Evolutionary conservation across 768 basidiomycete species (phyloP).

Genomic region (Suillus clintonianus): DNA sequence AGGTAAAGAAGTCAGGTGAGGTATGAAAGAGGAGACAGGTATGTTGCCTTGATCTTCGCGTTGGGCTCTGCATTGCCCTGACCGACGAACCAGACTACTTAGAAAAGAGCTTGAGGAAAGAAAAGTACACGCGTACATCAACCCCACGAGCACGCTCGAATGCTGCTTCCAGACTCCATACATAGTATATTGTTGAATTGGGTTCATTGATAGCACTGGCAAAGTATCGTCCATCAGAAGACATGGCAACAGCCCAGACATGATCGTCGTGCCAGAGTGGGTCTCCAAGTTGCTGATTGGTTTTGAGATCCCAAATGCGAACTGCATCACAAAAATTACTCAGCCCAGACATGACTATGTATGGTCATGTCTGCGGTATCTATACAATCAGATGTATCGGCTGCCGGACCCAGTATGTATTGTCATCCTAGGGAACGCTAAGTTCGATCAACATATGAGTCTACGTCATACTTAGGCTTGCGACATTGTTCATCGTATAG

Average conservation of each 20-base stretch:
- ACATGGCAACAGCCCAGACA: conserved; percentile 74
- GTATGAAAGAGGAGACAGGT: not conserved
- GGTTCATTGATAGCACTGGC: conserved; percentile 67
- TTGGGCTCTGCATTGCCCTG: not conserved
- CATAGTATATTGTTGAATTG: conserved; percentile 70
- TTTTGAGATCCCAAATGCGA: not conserved
- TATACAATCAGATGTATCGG: no score
- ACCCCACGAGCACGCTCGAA: not conserved
- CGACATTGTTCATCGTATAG: no score
- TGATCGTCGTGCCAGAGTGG: conserved; percentile 77
- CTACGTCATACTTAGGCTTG: no score
- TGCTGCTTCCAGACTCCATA: conserved; percentile 69
- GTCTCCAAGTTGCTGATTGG: conserved; percentile 19
- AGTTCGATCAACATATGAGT: no score
- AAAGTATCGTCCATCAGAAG: conserved; percentile 75
- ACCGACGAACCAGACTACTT: not conserved
- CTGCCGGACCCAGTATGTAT: no score
- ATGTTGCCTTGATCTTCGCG: not conserved
- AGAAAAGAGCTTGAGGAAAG: not conserved
- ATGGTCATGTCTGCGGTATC: no score
- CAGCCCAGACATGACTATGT: no score
- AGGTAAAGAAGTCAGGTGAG: not conserved
- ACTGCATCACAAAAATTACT: not conserved
- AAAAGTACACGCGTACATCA: not conserved
- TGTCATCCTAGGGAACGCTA: no score